Evolutionary conservation across 371 early-diverging fungal species (phyloP).

Genomic region (Coemansia sp.): DNA sequence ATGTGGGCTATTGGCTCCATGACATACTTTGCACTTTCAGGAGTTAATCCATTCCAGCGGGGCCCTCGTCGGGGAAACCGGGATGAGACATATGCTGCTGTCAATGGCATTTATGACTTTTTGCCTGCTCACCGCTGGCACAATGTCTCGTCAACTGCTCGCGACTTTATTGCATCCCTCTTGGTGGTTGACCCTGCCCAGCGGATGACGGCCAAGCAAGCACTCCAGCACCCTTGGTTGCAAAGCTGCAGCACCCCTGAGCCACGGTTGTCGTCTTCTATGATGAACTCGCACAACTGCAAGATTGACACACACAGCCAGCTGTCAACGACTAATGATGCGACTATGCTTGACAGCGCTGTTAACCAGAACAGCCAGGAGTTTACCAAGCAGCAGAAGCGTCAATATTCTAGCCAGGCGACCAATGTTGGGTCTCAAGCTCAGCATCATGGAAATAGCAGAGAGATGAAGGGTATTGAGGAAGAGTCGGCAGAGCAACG

Average conservation of each 20-base stretch:
- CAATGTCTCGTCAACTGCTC: conserved; percentile 45
- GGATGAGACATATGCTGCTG: conserved; percentile 10
- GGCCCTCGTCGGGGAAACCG: not conserved
- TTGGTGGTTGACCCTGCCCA: conserved; percentile 56
- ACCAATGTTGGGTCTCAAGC: no score
- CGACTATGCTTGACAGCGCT: no score
- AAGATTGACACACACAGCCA: not conserved
- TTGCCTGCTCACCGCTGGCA: conserved; percentile 54
- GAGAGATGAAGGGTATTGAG: no score
- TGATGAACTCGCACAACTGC: not conserved
- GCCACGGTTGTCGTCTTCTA: not conserved
- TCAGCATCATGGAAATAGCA: no score
- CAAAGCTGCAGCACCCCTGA: not conserved
- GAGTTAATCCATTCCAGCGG: conserved; percentile 85
- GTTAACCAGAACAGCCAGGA: no score
- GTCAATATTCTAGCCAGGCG: no score
- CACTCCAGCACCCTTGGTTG: conserved; percentile 28
- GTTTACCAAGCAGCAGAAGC: no score
- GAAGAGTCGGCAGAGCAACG: no score
- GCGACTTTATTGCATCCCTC: conserved; percentile 58
- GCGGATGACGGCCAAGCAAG: conserved; percentile 42
- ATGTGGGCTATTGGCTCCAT: conserved; percentile 96
- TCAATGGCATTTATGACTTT: conserved; percentile 32
- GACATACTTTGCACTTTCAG: conserved; percentile 78
- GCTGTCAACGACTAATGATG: not conserved